Conservation (phyloP, 345 rosid genomes). For the Corchorus capsularis region DNA sequence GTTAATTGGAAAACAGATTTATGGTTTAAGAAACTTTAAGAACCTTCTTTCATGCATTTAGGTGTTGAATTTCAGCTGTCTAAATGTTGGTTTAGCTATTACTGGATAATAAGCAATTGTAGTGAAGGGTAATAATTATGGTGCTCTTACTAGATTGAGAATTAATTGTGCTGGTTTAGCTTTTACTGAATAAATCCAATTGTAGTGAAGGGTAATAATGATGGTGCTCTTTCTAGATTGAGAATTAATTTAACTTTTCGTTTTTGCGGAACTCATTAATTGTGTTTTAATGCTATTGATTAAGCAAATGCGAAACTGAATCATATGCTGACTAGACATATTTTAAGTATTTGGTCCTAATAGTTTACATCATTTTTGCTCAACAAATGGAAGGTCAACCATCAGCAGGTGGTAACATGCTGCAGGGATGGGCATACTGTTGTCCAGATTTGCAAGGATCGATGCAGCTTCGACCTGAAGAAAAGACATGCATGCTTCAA, state of each 20-base stretch:
- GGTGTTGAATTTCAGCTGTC: background rate
- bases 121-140: background rate
- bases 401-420: background rate
- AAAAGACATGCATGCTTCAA: background rate
- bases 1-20: background rate
- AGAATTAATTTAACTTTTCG: background rate
- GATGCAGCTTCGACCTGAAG: background rate
- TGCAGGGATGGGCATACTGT: slow-evolving; percentile 4
- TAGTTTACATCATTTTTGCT: background rate
- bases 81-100: background rate
- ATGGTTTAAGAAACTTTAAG: background rate
- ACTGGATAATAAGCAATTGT: background rate
- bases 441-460: slow-evolving; percentile 6
- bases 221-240: background rate
- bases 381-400: slow-evolving; percentile 13
- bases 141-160: background rate
- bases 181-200: slow-evolving; percentile 4
- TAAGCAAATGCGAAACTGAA: background rate
- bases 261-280: background rate
- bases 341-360: background rate
- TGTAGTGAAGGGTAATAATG: background rate
- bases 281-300: background rate
- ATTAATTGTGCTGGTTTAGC: background rate
- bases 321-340: background rate
- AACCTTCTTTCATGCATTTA: slow-evolving; percentile 11